A percentile compares a stretch with the other conserved stretches of the same genome.
Conservation (phyloP, 2,329 filamentous ascomycete genomes). For the Bipolaris gigantea region DNA sequence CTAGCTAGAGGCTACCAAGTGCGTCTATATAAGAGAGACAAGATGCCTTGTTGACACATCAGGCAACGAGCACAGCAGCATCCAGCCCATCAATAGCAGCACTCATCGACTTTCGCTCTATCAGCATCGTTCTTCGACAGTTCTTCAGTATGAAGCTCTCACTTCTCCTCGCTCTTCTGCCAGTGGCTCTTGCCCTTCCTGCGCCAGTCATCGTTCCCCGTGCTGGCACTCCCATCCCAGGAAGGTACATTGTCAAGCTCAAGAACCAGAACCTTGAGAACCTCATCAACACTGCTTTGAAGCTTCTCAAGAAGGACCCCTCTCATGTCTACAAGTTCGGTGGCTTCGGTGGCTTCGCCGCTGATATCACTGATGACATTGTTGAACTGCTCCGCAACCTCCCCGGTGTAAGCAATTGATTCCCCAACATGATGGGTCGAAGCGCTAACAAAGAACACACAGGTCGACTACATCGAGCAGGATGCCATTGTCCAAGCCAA, state of each 20-base stretch:
- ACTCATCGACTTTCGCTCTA: conserved; percentile 17
- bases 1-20: conserved; percentile 8
- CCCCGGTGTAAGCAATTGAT: conserved; percentile 28
- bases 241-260: conserved; percentile 53
- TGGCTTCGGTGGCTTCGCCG: conserved; percentile 45
- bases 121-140: conserved; percentile 13
- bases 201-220: conserved; percentile 47
- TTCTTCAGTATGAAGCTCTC: conserved; percentile 45
- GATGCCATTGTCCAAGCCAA: conserved; percentile 42
- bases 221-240: conserved; percentile 43
- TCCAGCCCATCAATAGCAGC: conserved; percentile 24
- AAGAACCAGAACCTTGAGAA: conserved; percentile 41
- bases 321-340: conserved; percentile 45
- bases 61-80: conserved; percentile 35
- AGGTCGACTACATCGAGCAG: conserved; percentile 47
- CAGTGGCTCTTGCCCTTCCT: conserved; percentile 40
- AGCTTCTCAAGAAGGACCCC: conserved; percentile 30
- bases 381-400: conserved; percentile 33
- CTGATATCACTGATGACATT: conserved; percentile 38
- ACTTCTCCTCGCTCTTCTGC: conserved; percentile 45
- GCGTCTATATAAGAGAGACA: conserved; percentile 37
- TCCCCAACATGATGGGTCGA: neutral
- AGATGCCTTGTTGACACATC: conserved; percentile 14
- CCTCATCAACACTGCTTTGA: conserved; percentile 33
- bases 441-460: conserved; percentile 17